Base-by-base conservation (phyloP, 306 rosid species). In the Vigna mungo region DNA sequence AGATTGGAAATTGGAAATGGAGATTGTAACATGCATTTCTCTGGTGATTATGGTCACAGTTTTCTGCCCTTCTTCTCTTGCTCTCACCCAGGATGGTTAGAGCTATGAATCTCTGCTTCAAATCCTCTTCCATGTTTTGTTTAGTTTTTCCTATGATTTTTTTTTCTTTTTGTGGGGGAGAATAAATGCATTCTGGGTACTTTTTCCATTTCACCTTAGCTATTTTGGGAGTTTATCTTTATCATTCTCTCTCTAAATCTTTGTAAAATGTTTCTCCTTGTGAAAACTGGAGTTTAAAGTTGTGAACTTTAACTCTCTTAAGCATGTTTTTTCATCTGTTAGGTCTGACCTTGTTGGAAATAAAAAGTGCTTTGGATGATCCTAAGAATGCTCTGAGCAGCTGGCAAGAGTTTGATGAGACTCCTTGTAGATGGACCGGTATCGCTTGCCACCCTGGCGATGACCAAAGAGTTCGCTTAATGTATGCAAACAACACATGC, bases 371-470 rank as follows among this genome's bases (percentile, higher is more conserved):
- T 77, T 83, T 93, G 83, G 93, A 96, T 83, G 99, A 96, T 78
- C 89, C 85, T 27, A 84, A 49, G 75, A 81, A 90, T 80, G 73
- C 81, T 73, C 98, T 96, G 12, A 83, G 85, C 39, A 84, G 93
- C 83, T 96, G 99, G 99, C 77, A 71, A 70, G 88, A 83, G 72
- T 51, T 85, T 12, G 97, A 91, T 83, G 96, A 83, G 55, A 86
- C 97, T 78, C 98, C 91, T 53, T 96, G 99, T 87, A 36, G 82
- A 20, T 96, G 99, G 99, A 89, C 96, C 76, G 99, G 99, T n/a
- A 88, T 92, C 79, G 30, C 90, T 69, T 92, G 99, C 83, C 83
- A 91, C 87, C 86, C 92, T 18, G 82, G 78, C 53, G 98, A 92
- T 60, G 98, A 93, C 66, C 92, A 80, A 78, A 79, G 91, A 73